These are phyloP conservation scores for Monosporascus sp. DNA, from an alignment of 2,329 filamentous ascomycete genomes.

Conservation along the genomic window DNA sequence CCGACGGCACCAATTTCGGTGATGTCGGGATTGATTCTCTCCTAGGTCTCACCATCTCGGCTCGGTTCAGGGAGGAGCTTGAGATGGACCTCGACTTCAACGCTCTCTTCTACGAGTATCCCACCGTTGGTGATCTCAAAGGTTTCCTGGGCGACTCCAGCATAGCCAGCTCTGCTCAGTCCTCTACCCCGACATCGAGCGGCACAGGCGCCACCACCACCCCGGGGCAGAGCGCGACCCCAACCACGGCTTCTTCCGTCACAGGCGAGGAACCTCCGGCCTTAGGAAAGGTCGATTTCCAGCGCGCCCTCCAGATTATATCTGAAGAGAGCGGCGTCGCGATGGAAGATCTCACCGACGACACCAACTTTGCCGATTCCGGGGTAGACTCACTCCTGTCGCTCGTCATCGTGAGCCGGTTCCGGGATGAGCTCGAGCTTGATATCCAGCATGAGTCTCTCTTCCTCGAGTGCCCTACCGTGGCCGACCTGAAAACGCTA, in stretches of 20 bases:
- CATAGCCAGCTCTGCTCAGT: neutral
- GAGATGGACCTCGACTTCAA: slow-evolving; percentile 21
- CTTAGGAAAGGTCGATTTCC: slow-evolving; percentile 1
- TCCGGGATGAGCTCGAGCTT: slow-evolving; percentile 10
- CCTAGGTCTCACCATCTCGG: slow-evolving; percentile 25
- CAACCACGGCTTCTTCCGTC: neutral
- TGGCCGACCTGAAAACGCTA: slow-evolving; percentile 4
- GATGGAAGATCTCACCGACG: slow-evolving; percentile 13
- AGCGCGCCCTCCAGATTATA: slow-evolving; percentile 5
- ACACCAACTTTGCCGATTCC: slow-evolving; percentile 12
- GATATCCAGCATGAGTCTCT: slow-evolving; percentile 7
- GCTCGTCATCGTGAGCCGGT: slow-evolving; percentile 9
- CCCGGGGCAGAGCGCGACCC: neutral
- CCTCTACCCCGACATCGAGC: neutral
- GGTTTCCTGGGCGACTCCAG: slow-evolving; percentile 5
- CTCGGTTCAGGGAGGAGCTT: slow-evolving; percentile 27
- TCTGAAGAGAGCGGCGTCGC: slow-evolving; percentile 13
- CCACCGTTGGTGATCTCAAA: slow-evolving; percentile 17
- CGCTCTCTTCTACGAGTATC: slow-evolving; percentile 21
- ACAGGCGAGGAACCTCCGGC: neutral
- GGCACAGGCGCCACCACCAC: neutral
- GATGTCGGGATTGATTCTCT: slow-evolving; percentile 31
- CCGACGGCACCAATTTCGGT: slow-evolving; percentile 21
- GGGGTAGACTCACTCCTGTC: slow-evolving; percentile 12
- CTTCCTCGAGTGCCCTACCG: slow-evolving; percentile 6